Evolutionary conservation across 257 asterid species (phyloP).

Genomic region (Fraxinus quadrangulata): DNA sequence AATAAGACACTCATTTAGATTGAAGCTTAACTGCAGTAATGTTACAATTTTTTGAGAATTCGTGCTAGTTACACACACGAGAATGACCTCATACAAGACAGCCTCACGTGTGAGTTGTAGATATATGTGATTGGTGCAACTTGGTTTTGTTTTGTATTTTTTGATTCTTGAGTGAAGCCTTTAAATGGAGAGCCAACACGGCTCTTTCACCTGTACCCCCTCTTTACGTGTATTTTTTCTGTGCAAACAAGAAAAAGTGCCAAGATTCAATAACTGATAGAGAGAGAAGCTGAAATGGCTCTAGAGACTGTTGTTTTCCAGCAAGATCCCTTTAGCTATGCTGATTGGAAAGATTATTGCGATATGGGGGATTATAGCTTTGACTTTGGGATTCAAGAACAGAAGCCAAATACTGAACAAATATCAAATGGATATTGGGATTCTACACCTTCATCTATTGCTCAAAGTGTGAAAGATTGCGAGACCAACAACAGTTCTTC

Average conservation of each 20-base stretch:
- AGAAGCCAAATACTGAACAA: slow-evolving; percentile 17
- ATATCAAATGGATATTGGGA: slow-evolving; percentile 27
- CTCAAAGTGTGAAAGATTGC: slow-evolving; percentile 16
- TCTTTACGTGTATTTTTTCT: slow-evolving; percentile 21
- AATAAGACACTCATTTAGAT: no score
- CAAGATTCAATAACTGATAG: background rate
- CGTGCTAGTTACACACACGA: background rate
- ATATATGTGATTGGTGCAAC: slow-evolving; percentile 35
- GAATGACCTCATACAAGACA: slow-evolving; percentile 9
- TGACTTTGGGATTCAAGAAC: slow-evolving; percentile 17
- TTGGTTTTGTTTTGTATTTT: slow-evolving; percentile 24
- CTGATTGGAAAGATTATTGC: slow-evolving; percentile 31
- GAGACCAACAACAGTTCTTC: slow-evolving; percentile 16
- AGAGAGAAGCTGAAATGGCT: slow-evolving; percentile 38
- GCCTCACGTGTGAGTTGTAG: slow-evolving; percentile 53
- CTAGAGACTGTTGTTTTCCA: slow-evolving; percentile 53
- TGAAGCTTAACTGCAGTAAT: no score
- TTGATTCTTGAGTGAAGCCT: slow-evolving; percentile 25
- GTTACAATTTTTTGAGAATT: background rate
- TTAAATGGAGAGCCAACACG: slow-evolving; percentile 36
- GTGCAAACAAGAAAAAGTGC: background rate
- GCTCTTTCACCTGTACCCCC: slow-evolving; percentile 16
- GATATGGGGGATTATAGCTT: slow-evolving; percentile 23
- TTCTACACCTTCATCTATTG: slow-evolving; percentile 29
- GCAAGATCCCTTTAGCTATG: slow-evolving; percentile 53